A percentile compares a stretch with the other conserved stretches of the same genome.
Conservation (phyloP, 2,329 filamentous ascomycete genomes). For the Trichophyton verrucosum region DNA sequence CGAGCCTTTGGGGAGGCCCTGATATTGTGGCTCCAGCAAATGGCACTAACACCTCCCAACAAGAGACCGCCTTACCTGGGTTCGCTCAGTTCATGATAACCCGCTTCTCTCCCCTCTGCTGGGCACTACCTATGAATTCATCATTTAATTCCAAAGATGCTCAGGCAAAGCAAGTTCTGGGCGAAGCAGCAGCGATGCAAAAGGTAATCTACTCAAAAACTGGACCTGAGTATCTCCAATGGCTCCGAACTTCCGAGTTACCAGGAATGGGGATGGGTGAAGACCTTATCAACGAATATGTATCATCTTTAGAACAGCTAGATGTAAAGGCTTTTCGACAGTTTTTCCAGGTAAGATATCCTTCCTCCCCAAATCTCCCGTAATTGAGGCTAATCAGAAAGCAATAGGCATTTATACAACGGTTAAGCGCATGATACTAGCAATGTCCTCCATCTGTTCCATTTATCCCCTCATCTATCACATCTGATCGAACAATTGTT, state of each 20-base stretch:
- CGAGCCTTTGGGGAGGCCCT: slow-evolving; percentile 77
- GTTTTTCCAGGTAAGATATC: slow-evolving; percentile 34
- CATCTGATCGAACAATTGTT: background rate
- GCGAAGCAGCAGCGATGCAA: slow-evolving; percentile 76
- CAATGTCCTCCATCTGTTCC: background rate
- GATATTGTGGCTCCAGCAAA: slow-evolving; percentile 46
- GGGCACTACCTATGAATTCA: slow-evolving; percentile 70
- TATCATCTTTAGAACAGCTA: slow-evolving; percentile 32
- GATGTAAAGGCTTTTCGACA: slow-evolving; percentile 36
- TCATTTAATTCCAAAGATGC: slow-evolving; percentile 77
- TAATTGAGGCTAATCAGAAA: background rate
- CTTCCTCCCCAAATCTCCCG: background rate
- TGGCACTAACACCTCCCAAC: slow-evolving; percentile 20
- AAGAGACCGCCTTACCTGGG: slow-evolving; percentile 53
- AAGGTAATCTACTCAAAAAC: slow-evolving; percentile 85
- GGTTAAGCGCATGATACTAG: slow-evolving; percentile 31
- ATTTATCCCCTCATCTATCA: background rate
- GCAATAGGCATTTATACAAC: slow-evolving; percentile 32
- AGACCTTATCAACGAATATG: slow-evolving; percentile 36
- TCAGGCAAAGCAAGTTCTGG: slow-evolving; percentile 74
- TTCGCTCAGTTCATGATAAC: slow-evolving; percentile 87
- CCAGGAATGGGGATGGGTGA: slow-evolving; percentile 37
- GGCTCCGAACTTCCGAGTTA: slow-evolving; percentile 34
- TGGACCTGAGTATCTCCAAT: slow-evolving; percentile 61
- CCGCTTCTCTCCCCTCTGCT: slow-evolving; percentile 77